These are phyloP conservation scores for Anaeramoeba flamelloides DNA, from an alignment of 78 protist genomes.

Conservation along the genomic window DNA sequence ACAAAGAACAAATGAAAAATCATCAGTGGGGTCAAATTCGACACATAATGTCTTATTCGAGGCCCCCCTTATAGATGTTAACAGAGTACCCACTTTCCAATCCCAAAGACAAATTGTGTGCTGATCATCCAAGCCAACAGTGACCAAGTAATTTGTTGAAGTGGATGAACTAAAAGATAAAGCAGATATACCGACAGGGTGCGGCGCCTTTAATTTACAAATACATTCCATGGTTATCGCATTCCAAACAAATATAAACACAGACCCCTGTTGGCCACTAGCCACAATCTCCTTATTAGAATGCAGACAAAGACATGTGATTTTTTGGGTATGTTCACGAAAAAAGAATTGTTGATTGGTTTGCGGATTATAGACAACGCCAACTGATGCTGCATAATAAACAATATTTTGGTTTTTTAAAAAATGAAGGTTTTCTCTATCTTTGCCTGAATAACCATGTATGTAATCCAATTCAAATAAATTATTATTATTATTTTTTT, in stretches of 20 bases:
- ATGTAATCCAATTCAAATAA: too few relatives aligned
- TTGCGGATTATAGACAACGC: neutral
- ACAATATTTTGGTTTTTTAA: neutral
- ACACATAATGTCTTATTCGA: neutral
- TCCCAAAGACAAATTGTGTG: conserved; percentile 1
- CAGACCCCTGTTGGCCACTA: neutral
- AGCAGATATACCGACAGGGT: neutral
- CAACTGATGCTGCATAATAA: neutral
- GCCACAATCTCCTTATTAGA: neutral
- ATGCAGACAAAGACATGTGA: neutral
- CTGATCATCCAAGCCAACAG: neutral
- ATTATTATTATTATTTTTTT: too few relatives aligned
- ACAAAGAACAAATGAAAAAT: too few relatives aligned
- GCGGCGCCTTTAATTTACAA: neutral
- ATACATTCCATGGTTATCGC: neutral
- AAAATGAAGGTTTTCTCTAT: neutral
- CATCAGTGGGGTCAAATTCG: neutral
- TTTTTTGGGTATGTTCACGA: neutral
- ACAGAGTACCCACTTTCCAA: neutral
- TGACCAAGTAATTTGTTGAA: neutral
- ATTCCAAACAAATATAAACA: neutral
- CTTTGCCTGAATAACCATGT: too few relatives aligned
- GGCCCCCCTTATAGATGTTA: neutral
- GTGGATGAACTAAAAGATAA: conserved; percentile 2
- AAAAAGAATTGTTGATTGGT: neutral